Percentiles rank a stretch among this genome's conserved stretches.
phyloP scores from a whole-genome alignment of 495 filamentous ascomycete species.

The Extremus antarcticus region DNA sequence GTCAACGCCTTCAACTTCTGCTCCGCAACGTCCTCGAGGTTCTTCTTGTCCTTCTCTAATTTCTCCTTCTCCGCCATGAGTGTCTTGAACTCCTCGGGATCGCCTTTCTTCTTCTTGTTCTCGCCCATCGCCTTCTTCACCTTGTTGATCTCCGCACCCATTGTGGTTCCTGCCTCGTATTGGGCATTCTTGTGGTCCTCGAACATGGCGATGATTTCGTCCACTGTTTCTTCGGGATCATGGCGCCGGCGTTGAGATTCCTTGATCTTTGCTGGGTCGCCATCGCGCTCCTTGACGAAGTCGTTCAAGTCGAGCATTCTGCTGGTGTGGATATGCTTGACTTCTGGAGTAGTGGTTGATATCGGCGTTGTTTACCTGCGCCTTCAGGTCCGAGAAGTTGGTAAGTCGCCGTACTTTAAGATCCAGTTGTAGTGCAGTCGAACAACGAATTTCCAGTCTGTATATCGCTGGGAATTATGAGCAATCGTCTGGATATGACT shows the following conservation, averaged over 20 bases:
- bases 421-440: too few species aligned
- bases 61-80: conserved; percentile 63
- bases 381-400: too few species aligned
- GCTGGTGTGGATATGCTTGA: too few species aligned
- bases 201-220: conserved; percentile 78
- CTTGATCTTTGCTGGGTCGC: conserved; percentile 77
- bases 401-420: too few species aligned
- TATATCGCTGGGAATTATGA: not conserved
- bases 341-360: too few species aligned
- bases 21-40: conserved; percentile 56
- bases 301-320: conserved; percentile 68
- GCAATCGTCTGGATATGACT: not conserved
- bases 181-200: conserved; percentile 71
- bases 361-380: too few species aligned
- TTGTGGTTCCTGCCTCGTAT: conserved; percentile 65
- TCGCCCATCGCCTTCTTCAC: conserved; percentile 79
- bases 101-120: conserved; percentile 93
- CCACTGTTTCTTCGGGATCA: conserved; percentile 71
- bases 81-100: conserved; percentile 46
- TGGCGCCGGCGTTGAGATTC: conserved; percentile 75
- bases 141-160: conserved; percentile 72
- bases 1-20: conserved; percentile 64
- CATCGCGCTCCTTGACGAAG: conserved; percentile 78
- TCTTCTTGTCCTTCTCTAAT: conserved; percentile 70
- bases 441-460: not conserved